Base-by-base conservation (phyloP, 2,329 filamentous ascomycete genomes). In the Xylaria polymorpha region DNA sequence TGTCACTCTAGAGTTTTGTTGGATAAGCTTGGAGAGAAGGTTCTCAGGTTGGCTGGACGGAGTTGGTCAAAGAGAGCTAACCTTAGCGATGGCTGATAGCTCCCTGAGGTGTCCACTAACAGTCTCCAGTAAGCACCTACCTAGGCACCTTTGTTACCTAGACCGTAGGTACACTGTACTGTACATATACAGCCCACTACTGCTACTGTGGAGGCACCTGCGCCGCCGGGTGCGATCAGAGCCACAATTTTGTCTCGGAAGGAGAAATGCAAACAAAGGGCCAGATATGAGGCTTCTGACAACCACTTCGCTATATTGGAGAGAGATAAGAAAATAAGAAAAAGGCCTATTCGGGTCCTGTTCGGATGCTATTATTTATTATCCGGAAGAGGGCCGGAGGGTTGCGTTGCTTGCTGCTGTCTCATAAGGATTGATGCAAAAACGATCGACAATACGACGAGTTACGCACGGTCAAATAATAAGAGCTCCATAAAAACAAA, bases 1-100 rank as follows among this genome's bases (percentile, higher is more conserved):
- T 64, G 35, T 46, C 41, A 61, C 63, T 63, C 25, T 43, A 46
- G n/a, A 58, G 61, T 60, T 60, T 61, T 66, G 65, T 65, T 71
- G 70, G 60, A 59, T 63, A 60, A 68, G 53, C 60, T 68, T 67
- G 70, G 59, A 68, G 68, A 64, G n/a, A n/a, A n/a, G n/a, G 25
- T 29, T 29, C 25, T 29, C 25, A 29, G 25, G 60, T 61, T 58
- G 68, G 43, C 51, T 18, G 37, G 37, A 32, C 41, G 39, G 60
- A 65, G 67, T 64, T 59, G 51, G 63, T 66, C 65, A 46, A 55
- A 61, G 53, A 53, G 43, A 58, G 55, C 55, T 58, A n/a, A n/a
- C n/a, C n/a, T n/a, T n/a, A 58, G 20, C 20, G 35, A 32, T 39
- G 20, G 15, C 43, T 18, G 14, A 37, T 20, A 58, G 55, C 37